Conservation (phyloP, 2,329 filamentous ascomycete genomes). For the Hypoxylon sp. region DNA sequence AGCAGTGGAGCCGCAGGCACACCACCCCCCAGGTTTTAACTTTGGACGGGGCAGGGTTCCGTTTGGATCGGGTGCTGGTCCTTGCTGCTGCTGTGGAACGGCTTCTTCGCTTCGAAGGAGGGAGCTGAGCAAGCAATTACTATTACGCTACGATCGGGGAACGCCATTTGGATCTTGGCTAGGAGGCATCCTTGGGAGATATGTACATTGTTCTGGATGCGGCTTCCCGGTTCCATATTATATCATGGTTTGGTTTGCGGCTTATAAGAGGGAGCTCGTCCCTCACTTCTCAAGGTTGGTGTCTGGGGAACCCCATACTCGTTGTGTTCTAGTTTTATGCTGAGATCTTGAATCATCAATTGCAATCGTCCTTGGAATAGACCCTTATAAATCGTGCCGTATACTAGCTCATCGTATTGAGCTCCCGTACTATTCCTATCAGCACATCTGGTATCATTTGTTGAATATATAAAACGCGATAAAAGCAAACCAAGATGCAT, state of each 20-base stretch:
- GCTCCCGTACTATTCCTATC: conserved; percentile 17
- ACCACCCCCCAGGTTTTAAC: conserved; percentile 33
- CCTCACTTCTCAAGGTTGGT: background rate
- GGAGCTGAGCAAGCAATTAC: conserved; percentile 29
- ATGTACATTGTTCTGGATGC: conserved; percentile 4
- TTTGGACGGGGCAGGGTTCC: conserved; percentile 35
- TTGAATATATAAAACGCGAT: background rate
- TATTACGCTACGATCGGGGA: conserved; percentile 20
- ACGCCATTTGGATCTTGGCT: conserved; percentile 3
- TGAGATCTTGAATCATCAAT: background rate
- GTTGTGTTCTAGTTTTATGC: background rate
- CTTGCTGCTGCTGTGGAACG: conserved; percentile 34
- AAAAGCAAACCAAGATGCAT: conserved; percentile 42
- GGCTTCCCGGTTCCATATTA: conserved; percentile 1
- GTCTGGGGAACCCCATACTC: background rate
- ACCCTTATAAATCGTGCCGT: background rate
- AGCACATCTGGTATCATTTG: too few species aligned
- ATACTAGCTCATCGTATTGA: background rate
- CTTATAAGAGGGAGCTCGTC: background rate
- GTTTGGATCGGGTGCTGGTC: conserved; percentile 33
- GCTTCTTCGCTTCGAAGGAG: background rate
- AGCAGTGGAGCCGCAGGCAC: conserved; percentile 13
- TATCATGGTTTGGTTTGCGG: background rate
- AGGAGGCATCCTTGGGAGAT: too few species aligned
- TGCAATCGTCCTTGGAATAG: background rate